A percentile compares a stretch with the other conserved stretches of the same genome.
phyloP scores from a whole-genome alignment of 148 eudicot genomes.

The Limonium bicolor region DNA sequence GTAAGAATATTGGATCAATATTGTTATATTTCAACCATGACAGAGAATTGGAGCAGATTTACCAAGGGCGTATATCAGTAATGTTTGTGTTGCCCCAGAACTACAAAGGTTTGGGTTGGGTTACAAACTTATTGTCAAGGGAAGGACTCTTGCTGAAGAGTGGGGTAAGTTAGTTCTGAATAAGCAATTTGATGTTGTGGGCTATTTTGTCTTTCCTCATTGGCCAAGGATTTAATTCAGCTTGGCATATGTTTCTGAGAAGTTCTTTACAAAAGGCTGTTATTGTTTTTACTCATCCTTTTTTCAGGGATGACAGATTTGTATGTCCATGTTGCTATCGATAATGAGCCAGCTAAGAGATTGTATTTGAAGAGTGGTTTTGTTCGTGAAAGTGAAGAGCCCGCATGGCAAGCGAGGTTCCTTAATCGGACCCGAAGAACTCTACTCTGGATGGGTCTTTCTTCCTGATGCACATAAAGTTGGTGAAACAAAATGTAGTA shows the following conservation, averaged over 20 bases:
- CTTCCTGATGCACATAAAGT: no score
- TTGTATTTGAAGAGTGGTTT: constrained; percentile 82
- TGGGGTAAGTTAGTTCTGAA: constrained; percentile 43
- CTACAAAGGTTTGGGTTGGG: constrained; percentile 73
- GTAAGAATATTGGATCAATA: no score
- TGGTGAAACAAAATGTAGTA: no score
- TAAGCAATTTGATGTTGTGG: no score
- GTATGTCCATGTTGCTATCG: constrained; percentile 79
- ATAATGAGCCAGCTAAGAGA: constrained; percentile 73
- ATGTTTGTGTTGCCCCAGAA: constrained; percentile 90
- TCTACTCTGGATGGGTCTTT: constrained; percentile 70
- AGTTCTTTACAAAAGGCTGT: no score
- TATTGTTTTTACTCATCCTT: background rate
- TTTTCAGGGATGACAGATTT: constrained; percentile 70
- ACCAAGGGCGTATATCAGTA: constrained; percentile 76
- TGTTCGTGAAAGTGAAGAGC: constrained; percentile 63
- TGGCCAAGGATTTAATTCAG: no score
- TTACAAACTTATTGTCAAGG: constrained; percentile 36
- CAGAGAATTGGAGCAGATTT: constrained; percentile 91
- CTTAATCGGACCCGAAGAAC: constrained; percentile 69
- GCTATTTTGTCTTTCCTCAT: no score
- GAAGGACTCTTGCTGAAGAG: constrained; percentile 59
- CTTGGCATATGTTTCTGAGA: no score
- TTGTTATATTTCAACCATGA: background rate
- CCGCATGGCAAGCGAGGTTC: constrained; percentile 77